These are phyloP conservation scores for Hyparrhenia diplandra DNA, from an alignment of 176 grass and related monocot species.

Conservation along the genomic window DNA sequence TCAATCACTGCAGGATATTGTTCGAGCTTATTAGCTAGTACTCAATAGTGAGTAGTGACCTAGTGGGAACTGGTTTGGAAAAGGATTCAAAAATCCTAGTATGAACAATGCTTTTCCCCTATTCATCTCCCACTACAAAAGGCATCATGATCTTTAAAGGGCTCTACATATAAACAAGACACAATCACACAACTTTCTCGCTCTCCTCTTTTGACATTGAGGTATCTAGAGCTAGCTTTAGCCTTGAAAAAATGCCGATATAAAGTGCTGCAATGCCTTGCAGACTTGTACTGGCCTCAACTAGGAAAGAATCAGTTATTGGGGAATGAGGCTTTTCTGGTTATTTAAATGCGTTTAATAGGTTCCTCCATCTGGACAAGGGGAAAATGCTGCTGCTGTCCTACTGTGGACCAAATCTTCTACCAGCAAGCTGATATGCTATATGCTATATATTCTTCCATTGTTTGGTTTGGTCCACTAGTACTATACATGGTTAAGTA, in stretches of 20 bases:
- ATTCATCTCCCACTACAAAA: constrained; percentile 24
- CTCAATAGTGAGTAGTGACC: background rate
- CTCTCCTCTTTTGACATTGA: constrained; percentile 16
- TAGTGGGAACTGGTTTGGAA: background rate
- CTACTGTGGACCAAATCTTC: constrained; percentile 24
- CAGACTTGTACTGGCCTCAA: constrained; percentile 42
- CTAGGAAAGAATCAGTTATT: constrained; percentile 7
- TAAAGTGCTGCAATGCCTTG: constrained; percentile 8
- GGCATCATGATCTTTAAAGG: constrained; percentile 20
- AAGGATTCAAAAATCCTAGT: constrained; percentile 5
- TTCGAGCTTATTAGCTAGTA: background rate
- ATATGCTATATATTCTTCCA: constrained; percentile 9
- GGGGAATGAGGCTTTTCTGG: constrained; percentile 2
- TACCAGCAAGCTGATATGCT: background rate
- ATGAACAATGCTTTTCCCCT: constrained; percentile 39
- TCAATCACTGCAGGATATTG: too few species aligned
- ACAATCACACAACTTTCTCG: constrained; percentile 10
- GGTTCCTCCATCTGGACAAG: constrained; percentile 22
- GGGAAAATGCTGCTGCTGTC: constrained; percentile 22
- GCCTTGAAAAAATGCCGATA: constrained; percentile 22
- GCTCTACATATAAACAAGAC: background rate
- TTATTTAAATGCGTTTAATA: constrained; percentile 15
- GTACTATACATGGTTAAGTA: background rate
- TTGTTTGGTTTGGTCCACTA: constrained; percentile 31
- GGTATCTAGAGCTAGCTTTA: constrained; percentile 21